Percentiles rank a stretch among this genome's conserved stretches.
phyloP scores from a whole-genome alignment of 352 stramenopile species.

The Phytophthora quininea region DNA sequence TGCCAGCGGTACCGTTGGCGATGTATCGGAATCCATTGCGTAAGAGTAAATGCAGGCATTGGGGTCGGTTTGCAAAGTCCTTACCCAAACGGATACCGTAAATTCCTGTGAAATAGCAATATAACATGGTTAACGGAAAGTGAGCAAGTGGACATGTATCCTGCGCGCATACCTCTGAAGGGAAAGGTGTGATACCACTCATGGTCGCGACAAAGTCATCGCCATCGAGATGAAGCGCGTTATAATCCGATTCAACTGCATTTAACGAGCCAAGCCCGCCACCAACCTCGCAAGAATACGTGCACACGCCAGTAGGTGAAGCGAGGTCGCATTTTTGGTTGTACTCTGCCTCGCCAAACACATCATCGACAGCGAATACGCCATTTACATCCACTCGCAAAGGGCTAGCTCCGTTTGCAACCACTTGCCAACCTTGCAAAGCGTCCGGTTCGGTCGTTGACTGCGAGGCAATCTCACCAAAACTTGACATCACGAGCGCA shows the following conservation, averaged over 20 bases:
- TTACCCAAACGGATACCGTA: slow-evolving; percentile 70
- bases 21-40: slow-evolving; percentile 8
- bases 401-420: slow-evolving; percentile 51
- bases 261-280: slow-evolving; percentile 30
- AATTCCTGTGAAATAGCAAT: slow-evolving; percentile 38
- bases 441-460: slow-evolving; percentile 14
- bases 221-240: slow-evolving; percentile 43
- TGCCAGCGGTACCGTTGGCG: slow-evolving; percentile 39
- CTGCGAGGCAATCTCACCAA: slow-evolving; percentile 18
- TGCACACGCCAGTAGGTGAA: slow-evolving; percentile 53
- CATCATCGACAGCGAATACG: slow-evolving; percentile 60
- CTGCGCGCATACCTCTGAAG: slow-evolving; percentile 36
- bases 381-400: slow-evolving; percentile 61
- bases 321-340: slow-evolving; percentile 69
- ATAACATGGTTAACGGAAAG: slow-evolving; percentile 1
- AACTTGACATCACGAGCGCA: slow-evolving; percentile 33
- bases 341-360: slow-evolving; percentile 69
- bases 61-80: slow-evolving; percentile 37
- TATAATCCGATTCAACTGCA: slow-evolving; percentile 25
- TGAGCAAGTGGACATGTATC: neutral
- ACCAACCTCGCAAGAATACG: slow-evolving; percentile 57
- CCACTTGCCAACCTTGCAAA: slow-evolving; percentile 53
- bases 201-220: slow-evolving; percentile 52
- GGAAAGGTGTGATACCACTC: slow-evolving; percentile 41
- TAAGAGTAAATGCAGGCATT: slow-evolving; percentile 62